Conservation (phyloP, 176 grass and related monocot species). For the bread wheat (Triticum aestivum) region DNA sequence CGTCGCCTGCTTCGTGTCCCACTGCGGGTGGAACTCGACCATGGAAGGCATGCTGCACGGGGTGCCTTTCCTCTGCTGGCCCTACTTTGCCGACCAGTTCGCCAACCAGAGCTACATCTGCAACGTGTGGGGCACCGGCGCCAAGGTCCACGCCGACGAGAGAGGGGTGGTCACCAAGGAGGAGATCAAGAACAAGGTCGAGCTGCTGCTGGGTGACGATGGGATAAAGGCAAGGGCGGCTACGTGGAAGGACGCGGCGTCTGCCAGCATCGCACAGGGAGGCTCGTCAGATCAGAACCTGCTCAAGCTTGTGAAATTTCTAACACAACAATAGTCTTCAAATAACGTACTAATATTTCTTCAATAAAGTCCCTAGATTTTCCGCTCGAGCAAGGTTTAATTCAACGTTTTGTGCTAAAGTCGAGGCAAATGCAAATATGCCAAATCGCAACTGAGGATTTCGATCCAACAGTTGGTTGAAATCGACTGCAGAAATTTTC, state of each 20-base stretch:
- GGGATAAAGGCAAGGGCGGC: conserved; percentile 29
- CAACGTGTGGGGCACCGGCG: conserved; percentile 52
- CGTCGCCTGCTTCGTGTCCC: conserved; percentile 46
- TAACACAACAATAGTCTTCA: background rate
- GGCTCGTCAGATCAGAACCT: conserved; percentile 36
- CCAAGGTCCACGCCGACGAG: conserved; percentile 24
- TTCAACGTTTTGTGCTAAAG: too few relatives aligned
- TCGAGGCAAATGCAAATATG: too few relatives aligned
- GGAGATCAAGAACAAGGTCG: conserved; percentile 42
- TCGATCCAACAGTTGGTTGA: too few relatives aligned
- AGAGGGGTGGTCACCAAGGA: conserved; percentile 36
- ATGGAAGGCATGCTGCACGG: conserved; percentile 50
- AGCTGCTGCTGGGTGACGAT: conserved; percentile 22
- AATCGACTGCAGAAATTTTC: too few relatives aligned
- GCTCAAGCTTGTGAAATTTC: conserved; percentile 36
- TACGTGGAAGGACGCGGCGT: conserved; percentile 34
- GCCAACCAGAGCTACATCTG: conserved; percentile 58
- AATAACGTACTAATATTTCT: too few relatives aligned
- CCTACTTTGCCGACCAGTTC: conserved; percentile 60
- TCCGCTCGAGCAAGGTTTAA: too few relatives aligned
- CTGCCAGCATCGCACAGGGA: conserved; percentile 17
- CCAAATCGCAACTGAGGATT: too few relatives aligned
- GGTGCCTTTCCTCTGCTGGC: conserved; percentile 61
- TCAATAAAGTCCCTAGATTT: too few relatives aligned
- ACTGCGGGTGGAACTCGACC: conserved; percentile 56